These are phyloP conservation scores for Crithidia acanthocephali DNA, from an alignment of 208 protist genomes.

Conservation along the genomic window DNA sequence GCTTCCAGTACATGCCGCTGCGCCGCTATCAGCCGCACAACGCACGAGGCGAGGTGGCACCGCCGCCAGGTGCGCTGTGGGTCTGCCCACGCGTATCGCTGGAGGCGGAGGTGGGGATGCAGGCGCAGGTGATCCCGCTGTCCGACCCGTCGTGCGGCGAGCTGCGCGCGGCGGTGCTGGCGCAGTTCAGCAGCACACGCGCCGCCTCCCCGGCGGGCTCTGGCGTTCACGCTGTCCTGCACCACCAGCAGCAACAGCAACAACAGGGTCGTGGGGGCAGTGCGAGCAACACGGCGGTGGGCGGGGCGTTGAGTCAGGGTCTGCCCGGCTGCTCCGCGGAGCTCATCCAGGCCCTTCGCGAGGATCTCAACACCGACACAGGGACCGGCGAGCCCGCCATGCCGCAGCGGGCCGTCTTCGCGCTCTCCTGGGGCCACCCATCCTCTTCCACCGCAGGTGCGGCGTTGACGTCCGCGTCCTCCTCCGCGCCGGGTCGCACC, in stretches of 20 bases:
- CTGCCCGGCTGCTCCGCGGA: conserved; percentile 25
- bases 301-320: conserved; percentile 5
- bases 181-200: conserved; percentile 5
- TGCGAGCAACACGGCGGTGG: not conserved
- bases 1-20: conserved; percentile 82
- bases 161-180: conserved; percentile 25
- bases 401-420: conserved; percentile 32
- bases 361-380: conserved; percentile 17
- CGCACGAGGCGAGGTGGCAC: conserved; percentile 54
- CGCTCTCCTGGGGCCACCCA: conserved; percentile 26
- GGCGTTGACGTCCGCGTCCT: not conserved
- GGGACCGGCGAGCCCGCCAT: not conserved
- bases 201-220: conserved; percentile 16
- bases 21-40: conserved; percentile 84
- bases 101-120: conserved; percentile 20
- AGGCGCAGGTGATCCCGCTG: conserved; percentile 24
- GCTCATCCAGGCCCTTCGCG: conserved; percentile 32
- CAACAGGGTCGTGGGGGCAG: conserved; percentile 3
- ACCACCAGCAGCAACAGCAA: conserved; percentile 27
- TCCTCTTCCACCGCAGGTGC: not conserved
- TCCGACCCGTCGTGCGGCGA: conserved; percentile 9
- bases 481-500: conserved; percentile 1
- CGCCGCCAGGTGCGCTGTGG: conserved; percentile 80
- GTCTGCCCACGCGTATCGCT: conserved; percentile 59
- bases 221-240: conserved; percentile 28